phyloP scores from a whole-genome alignment of 495 filamentous ascomycete species.

The Hypomontagnella monticulosa region DNA sequence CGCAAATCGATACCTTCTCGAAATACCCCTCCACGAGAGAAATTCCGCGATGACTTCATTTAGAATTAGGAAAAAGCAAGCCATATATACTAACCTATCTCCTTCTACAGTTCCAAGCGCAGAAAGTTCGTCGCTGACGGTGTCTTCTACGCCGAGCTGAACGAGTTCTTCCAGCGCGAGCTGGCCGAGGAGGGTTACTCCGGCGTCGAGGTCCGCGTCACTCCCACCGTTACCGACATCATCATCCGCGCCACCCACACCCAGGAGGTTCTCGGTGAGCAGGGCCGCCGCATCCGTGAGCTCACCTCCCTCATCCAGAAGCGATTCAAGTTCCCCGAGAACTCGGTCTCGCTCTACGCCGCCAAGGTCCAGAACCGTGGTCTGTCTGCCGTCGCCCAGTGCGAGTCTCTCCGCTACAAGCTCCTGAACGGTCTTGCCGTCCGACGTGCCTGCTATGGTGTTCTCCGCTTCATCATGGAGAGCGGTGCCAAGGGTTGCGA shows the following conservation, averaged over 20 bases:
- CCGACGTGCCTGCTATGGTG: conserved; percentile 98
- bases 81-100: conserved; percentile 25
- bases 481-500: conserved; percentile 98
- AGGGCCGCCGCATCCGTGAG: conserved; percentile 99
- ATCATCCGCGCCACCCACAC: conserved; percentile 99
- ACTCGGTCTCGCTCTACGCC: conserved; percentile 99
- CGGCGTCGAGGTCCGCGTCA: conserved; percentile 99
- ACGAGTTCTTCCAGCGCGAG: conserved; percentile 99
- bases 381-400: conserved; percentile 99
- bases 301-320: conserved; percentile 99
- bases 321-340: conserved; percentile 99
- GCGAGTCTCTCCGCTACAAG: conserved; percentile 99
- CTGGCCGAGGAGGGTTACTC: conserved; percentile 99
- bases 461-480: conserved; percentile 99
- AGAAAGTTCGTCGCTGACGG: conserved; percentile 99
- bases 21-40: conserved; percentile 5
- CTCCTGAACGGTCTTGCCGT: conserved; percentile 98
- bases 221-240: conserved; percentile 99
- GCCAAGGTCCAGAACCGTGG: conserved; percentile 99
- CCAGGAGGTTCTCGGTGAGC: conserved; percentile 99
- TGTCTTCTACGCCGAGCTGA: conserved; percentile 99
- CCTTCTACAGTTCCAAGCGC: conserved; percentile 81
- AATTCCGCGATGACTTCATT: conserved; percentile 10
- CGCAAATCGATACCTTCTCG: not conserved
- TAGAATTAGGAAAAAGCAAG: not conserved